A percentile compares a stretch with the other conserved stretches of the same genome.
Evolutionary conservation across 2,329 filamentous ascomycete genomes (phyloP).

Genomic region (Rugonectria rugulosa): DNA sequence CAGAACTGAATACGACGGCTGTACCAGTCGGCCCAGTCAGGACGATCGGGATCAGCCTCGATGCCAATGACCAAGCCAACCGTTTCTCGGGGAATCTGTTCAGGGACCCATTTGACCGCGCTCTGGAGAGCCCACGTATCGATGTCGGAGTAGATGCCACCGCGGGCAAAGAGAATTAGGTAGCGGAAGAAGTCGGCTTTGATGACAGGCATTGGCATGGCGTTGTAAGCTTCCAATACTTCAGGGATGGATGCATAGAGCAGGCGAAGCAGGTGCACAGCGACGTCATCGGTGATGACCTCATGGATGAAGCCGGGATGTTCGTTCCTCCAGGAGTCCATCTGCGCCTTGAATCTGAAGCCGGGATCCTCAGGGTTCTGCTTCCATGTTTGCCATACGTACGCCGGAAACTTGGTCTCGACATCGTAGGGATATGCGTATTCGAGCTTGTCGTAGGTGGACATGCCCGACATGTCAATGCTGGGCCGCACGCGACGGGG

Average conservation of each 20-base stretch:
- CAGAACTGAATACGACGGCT: conserved; percentile 96
- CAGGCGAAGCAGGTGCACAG: conserved; percentile 80
- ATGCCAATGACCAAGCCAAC: conserved; percentile 93
- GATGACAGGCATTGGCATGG: conserved; percentile 76
- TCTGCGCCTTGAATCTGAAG: conserved; percentile 83
- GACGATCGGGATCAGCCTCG: conserved; percentile 92
- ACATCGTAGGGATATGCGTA: conserved; percentile 96
- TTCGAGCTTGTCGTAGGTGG: conserved; percentile 80
- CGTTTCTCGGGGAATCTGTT: conserved; percentile 75
- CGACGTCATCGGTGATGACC: conserved; percentile 91
- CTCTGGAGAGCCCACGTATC: conserved; percentile 87
- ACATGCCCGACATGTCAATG: conserved; percentile 74
- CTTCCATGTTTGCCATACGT: conserved; percentile 99
- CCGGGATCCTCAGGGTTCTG: conserved; percentile 77
- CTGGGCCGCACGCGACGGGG: conserved; percentile 50
- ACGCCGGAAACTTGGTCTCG: conserved; percentile 88
- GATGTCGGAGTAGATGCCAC: conserved; percentile 84
- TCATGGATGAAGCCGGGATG: conserved; percentile 96
- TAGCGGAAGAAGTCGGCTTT: conserved; percentile 85
- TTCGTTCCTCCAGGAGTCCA: conserved; percentile 86
- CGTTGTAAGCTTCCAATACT: conserved; percentile 77
- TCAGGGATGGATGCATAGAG: conserved; percentile 86
- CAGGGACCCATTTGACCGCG: conserved; percentile 86
- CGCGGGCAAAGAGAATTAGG: conserved; percentile 68
- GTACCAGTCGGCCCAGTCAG: conserved; percentile 96